phyloP scores from a whole-genome alignment of 306 rosid genomes.

The Crotalaria pallida region DNA sequence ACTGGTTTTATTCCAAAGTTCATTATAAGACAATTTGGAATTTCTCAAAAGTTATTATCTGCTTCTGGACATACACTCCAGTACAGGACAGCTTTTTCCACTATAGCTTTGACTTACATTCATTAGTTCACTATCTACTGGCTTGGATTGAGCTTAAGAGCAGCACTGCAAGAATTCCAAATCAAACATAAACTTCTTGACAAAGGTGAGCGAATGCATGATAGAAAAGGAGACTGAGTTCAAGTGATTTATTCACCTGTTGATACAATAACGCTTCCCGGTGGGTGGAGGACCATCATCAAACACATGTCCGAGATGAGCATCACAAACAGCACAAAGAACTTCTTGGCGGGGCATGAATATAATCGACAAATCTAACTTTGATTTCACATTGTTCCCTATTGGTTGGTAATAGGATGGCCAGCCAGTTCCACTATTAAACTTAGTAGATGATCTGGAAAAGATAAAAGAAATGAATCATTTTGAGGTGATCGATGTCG shows the following conservation, averaged over 20 bases:
- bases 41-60: not conserved
- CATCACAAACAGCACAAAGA: constrained; percentile 72
- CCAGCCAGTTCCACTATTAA: constrained; percentile 97
- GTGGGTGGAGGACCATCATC: constrained; percentile 97
- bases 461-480: not conserved
- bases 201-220: not conserved
- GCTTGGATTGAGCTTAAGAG: constrained; percentile 58
- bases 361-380: constrained; percentile 74
- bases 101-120: not conserved
- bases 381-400: constrained; percentile 71
- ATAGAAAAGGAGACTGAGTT: not conserved
- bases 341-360: constrained; percentile 97
- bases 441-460: constrained; percentile 82
- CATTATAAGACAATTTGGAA: not conserved
- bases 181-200: constrained; percentile 12
- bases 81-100: not conserved
- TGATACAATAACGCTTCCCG: constrained; percentile 85
- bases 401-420: constrained; percentile 86
- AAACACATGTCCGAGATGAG: constrained; percentile 94
- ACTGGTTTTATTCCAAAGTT: not conserved
- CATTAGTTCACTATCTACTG: constrained; percentile 17
- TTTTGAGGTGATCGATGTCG: not conserved
- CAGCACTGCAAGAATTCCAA: constrained; percentile 46
- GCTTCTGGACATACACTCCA: not conserved
- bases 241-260: constrained; percentile 45